Percentiles rank a stretch among this genome's conserved stretches.
Conservation (phyloP, 2,329 filamentous ascomycete species). For the Alternaria conjuncta region DNA sequence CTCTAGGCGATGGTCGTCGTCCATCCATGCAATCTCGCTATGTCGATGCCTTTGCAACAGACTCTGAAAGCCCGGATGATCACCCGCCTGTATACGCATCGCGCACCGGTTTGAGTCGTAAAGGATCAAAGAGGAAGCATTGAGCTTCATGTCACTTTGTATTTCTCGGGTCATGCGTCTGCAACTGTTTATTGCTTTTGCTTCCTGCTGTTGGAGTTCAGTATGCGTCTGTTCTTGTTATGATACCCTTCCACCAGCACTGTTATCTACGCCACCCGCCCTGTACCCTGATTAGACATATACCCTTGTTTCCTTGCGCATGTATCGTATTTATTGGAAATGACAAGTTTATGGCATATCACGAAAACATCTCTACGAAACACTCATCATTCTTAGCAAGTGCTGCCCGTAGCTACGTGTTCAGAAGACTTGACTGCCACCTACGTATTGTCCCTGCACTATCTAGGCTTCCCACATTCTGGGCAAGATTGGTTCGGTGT, state of each 20-base stretch:
- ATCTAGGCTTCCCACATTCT: not conserved
- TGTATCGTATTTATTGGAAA: not conserved
- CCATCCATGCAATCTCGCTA: constrained; percentile 21
- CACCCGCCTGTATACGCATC: constrained; percentile 1
- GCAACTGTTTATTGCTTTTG: not conserved
- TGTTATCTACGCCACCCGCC: not conserved
- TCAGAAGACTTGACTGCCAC: not conserved
- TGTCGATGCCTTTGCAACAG: constrained; percentile 21
- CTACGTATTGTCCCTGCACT: not conserved
- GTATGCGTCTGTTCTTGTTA: not conserved
- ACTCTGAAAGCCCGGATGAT: constrained; percentile 12
- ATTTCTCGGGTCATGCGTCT: not conserved
- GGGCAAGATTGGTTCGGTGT: not conserved
- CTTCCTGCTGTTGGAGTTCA: not conserved
- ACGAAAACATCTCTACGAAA: not conserved
- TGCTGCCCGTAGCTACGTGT: not conserved
- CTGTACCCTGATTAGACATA: not conserved
- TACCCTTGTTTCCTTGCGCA: not conserved
- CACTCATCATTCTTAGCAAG: not conserved
- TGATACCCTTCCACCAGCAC: not conserved
- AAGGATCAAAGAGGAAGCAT: constrained; percentile 12
- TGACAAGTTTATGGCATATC: not conserved
- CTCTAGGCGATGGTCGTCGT: constrained; percentile 12
- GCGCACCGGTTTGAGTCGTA: constrained; percentile 3
- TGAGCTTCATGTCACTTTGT: not conserved